A percentile compares a stretch with the other conserved stretches of the same genome.
phyloP scores from a whole-genome alignment of 352 stramenopile genomes.

The Phytophthora chlamydospora region DNA sequence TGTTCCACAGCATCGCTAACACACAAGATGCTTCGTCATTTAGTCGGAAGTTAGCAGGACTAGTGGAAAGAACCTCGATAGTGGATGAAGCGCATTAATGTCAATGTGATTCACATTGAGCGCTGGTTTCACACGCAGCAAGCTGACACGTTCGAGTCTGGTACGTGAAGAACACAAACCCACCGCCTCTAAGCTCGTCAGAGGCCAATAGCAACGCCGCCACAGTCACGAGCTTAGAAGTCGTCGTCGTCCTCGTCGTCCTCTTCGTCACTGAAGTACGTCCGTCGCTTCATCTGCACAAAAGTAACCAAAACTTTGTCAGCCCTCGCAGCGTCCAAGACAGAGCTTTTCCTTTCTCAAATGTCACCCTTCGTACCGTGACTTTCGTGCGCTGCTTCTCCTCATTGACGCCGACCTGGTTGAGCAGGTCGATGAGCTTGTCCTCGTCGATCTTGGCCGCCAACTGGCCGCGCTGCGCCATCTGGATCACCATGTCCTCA shows the following conservation, averaged over 20 bases:
- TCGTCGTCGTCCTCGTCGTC: slow-evolving; percentile 83
- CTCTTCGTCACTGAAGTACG: slow-evolving; percentile 91
- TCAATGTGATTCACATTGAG: not conserved
- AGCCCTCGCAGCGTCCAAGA: not conserved
- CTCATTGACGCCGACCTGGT: slow-evolving; percentile 75
- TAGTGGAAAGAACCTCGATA: too few relatives aligned
- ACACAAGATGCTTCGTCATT: too few relatives aligned
- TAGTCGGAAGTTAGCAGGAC: too few relatives aligned
- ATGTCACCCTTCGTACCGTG: slow-evolving; percentile 50
- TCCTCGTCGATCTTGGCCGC: slow-evolving; percentile 83
- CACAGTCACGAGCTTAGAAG: slow-evolving; percentile 24
- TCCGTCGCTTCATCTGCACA: slow-evolving; percentile 84
- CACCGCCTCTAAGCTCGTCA: not conserved
- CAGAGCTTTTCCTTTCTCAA: not conserved
- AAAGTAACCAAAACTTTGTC: slow-evolving; percentile 1
- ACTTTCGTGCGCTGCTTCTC: slow-evolving; percentile 90
- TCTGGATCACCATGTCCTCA: slow-evolving; percentile 88
- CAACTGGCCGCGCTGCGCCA: slow-evolving; percentile 86
- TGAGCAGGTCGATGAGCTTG: slow-evolving; percentile 86
- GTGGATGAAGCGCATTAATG: too few relatives aligned
- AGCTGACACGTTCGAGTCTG: not conserved
- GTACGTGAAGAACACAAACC: not conserved
- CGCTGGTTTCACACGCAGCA: not conserved
- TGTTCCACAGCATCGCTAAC: too few relatives aligned
- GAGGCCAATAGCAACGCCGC: slow-evolving; percentile 1